These are phyloP conservation scores for Quercus gilva DNA, from an alignment of 306 rosid species.

Conservation along the genomic window DNA sequence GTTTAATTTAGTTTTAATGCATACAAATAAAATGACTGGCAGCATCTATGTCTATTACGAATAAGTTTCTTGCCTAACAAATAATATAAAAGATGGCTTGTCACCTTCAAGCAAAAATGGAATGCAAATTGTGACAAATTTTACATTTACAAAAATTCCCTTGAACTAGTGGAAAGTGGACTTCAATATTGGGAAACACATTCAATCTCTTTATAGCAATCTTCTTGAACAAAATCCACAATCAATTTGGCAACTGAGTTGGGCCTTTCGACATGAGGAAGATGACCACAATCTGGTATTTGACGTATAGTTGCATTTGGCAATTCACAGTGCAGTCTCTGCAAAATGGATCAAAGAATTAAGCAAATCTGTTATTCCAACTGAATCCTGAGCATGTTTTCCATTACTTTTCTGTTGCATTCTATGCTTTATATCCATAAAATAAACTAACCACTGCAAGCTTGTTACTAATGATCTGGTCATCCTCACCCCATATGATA, in stretches of 20 bases:
- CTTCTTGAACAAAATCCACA: constrained; percentile 33
- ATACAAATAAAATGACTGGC: neutral
- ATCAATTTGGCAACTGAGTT: too few species aligned
- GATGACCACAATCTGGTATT: constrained; percentile 17
- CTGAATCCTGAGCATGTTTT: neutral
- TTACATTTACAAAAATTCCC: neutral
- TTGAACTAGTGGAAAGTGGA: neutral
- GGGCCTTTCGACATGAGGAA: too few species aligned
- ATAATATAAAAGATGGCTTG: neutral
- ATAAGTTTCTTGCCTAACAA: neutral
- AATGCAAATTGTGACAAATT: neutral
- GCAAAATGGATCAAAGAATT: constrained; percentile 21
- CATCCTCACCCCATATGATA: constrained; percentile 69
- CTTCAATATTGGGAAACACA: constrained; percentile 26
- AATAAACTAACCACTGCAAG: too few species aligned
- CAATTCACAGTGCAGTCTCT: constrained; percentile 81
- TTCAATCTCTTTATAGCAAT: constrained; percentile 34
- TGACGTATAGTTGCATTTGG: constrained; percentile 68
- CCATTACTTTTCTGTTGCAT: too few species aligned
- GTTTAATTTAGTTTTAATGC: neutral
- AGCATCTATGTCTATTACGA: neutral
- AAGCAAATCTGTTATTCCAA: neutral
- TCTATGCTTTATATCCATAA: too few species aligned
- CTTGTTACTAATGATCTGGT: too few species aligned
- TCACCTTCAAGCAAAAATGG: neutral